Evolutionary conservation across 2,329 filamentous ascomycete genomes (phyloP), one percentile per base, ranked within the genome.

Genomic region (Aspergillus flavus): DNA sequence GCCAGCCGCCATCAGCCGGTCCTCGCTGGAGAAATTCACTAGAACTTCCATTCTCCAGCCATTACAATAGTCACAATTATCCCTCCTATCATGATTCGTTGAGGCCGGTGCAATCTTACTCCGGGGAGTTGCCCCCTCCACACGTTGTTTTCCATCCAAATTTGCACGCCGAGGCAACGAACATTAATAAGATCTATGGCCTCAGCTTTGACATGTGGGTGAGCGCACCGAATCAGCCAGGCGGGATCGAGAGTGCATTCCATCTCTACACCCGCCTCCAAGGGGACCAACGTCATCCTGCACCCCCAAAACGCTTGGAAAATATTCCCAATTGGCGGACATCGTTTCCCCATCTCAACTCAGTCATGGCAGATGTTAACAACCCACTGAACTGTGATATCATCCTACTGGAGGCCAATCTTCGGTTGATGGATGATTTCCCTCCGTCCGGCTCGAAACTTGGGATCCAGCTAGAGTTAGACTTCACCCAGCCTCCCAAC

Each of bases 161-260:
- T 55, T 68, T 75, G 61, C 74, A 74, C 4, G 26, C 52, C 28
- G 74, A 76, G 16, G 39, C 6, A n/a, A 61, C 68, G 11, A 68
- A 68, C 34, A 61, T 68, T 28, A 72, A 74, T 54, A 68, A 65
- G 50, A 69, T 80, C 34, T 70, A 77, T 63, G 75, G 74, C 21
- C 73, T 82, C 57, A 76, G 73, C 54, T 82, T 83, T 64, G 76
- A 79, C 53, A 82, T 83, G 80, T 81, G 79, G 78, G 79, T 81
- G 9, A 79, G 75, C 65, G 71, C 73, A 6, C 75, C 75, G 55
- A 70, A 76, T 48, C 74, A 78, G 61, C 74, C 71, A 6, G 73
- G 75, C 54, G 71, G 72, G 28, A 72, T 75, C 23, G 78, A 80
- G 50, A 74, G 78, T 60, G 76, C 77, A n/a, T 68, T 80, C 39